These are phyloP conservation scores for Amoeboradix gromovi DNA, from an alignment of 371 early-diverging fungal genomes.

Conservation along the genomic window DNA sequence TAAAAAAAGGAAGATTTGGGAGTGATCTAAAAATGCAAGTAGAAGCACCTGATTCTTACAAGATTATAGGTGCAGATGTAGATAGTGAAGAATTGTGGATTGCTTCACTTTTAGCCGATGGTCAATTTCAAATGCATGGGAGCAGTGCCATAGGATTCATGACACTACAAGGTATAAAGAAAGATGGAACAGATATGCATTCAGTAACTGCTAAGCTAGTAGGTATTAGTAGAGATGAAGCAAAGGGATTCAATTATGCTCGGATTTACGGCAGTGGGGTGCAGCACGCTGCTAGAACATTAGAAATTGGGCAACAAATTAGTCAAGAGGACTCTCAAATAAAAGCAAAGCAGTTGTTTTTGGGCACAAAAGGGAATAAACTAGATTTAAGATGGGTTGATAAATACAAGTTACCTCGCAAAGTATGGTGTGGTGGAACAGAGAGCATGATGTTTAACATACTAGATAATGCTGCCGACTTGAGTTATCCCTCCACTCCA, in stretches of 20 bases:
- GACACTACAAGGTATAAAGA: conserved; percentile 77
- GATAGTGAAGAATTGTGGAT: conserved; percentile 94
- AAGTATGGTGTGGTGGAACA: conserved; percentile 66
- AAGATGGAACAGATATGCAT: conserved; percentile 67
- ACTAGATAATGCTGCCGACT: conserved; percentile 49
- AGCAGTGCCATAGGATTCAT: conserved; percentile 83
- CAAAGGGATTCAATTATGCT: conserved; percentile 84
- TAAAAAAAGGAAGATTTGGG: conserved; percentile 59
- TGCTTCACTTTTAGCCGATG: conserved; percentile 65
- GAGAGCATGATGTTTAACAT: conserved; percentile 83
- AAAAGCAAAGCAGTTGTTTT: conserved; percentile 37
- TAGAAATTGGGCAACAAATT: conserved; percentile 18
- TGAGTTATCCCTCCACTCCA: conserved; percentile 49
- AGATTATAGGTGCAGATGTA: conserved; percentile 83
- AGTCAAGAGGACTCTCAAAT: conserved; percentile 26
- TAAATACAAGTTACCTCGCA: conserved; percentile 1
- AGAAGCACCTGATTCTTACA: conserved; percentile 38
- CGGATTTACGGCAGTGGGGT: conserved; percentile 86
- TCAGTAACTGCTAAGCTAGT: conserved; percentile 63
- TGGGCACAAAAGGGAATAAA: conserved; percentile 51
- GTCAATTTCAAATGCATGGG: conserved; percentile 74
- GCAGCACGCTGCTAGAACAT: conserved; percentile 42
- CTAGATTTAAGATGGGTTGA: neutral
- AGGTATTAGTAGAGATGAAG: conserved; percentile 55
- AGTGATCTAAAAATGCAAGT: conserved; percentile 74